A percentile compares a stretch with the other conserved stretches of the same genome.
Conservation (phyloP, 441 rosid species). For the Erodium trifolium region DNA sequence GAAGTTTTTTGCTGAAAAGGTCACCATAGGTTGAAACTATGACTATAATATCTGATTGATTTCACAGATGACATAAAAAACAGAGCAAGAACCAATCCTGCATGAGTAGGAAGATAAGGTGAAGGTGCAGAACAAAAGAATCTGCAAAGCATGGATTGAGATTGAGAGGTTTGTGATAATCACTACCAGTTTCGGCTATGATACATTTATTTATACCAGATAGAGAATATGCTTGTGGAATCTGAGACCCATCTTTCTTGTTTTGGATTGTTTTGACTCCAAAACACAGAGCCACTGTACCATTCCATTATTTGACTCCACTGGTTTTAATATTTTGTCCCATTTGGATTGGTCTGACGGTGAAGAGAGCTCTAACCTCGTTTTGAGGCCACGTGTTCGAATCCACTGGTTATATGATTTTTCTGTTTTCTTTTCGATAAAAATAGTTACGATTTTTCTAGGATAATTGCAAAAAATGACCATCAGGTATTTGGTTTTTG, state of each 20-base stretch:
- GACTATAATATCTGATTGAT: constrained; percentile 16
- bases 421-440: too few relatives aligned
- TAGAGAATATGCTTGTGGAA: background rate
- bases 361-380: too few relatives aligned
- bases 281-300: background rate
- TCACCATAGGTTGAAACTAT: constrained; percentile 26
- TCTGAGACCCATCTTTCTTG: background rate
- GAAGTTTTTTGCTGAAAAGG: constrained; percentile 34
- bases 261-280: background rate
- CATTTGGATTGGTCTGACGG: too few relatives aligned
- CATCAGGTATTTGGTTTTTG: too few relatives aligned
- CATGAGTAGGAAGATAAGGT: constrained; percentile 30
- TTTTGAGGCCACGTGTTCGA: background rate
- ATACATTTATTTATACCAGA: constrained; percentile 10
- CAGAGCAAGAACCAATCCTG: constrained; percentile 22
- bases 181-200: constrained; percentile 24
- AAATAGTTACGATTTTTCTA: too few relatives aligned
- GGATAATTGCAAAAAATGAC: too few relatives aligned
- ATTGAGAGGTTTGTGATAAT: constrained; percentile 28
- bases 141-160: constrained; percentile 15
- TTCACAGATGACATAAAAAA: constrained; percentile 37
- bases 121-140: constrained; percentile 13
- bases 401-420: too few relatives aligned
- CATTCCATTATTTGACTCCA: too few relatives aligned
- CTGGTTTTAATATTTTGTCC: too few relatives aligned